Evolutionary conservation across 2,329 filamentous ascomycete species (phyloP).

Genomic region (Beauveria medogensis): DNA sequence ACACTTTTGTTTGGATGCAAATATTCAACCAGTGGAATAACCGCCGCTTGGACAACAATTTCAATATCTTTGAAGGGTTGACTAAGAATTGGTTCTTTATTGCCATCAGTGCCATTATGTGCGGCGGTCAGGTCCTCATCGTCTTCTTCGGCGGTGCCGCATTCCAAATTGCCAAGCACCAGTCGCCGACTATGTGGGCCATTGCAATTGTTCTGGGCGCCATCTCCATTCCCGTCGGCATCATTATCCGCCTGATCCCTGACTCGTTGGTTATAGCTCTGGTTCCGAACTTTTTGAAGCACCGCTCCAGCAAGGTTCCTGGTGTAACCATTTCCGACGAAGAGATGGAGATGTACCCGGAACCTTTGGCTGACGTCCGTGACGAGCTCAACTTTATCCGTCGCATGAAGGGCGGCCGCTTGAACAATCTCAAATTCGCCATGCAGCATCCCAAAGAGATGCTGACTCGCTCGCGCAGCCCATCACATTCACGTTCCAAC

Average conservation of each 20-base stretch:
- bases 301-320: constrained; percentile 37
- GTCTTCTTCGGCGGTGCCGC: constrained; percentile 77
- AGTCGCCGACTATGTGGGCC: constrained; percentile 75
- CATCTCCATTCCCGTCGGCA: constrained; percentile 77
- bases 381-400: constrained; percentile 77
- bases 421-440: constrained; percentile 74
- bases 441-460: constrained; percentile 68
- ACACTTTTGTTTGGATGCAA: constrained; percentile 99
- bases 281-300: constrained; percentile 46
- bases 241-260: constrained; percentile 74
- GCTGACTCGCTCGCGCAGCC: constrained; percentile 55
- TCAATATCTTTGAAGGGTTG: constrained; percentile 92
- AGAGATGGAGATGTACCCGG: constrained; percentile 61
- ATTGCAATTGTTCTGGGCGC: constrained; percentile 77
- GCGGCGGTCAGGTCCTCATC: constrained; percentile 82
- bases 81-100: constrained; percentile 83
- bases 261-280: constrained; percentile 54
- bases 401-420: constrained; percentile 69
- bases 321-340: constrained; percentile 57
- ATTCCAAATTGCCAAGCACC: constrained; percentile 59
- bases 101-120: constrained; percentile 76
- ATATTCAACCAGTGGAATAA: constrained; percentile 99
- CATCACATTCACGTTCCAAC: constrained; percentile 56
- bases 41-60: constrained; percentile 84
- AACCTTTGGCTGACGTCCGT: constrained; percentile 64